A percentile compares a stretch with the other conserved stretches of the same genome.
Conservation (phyloP, 148 eudicot genomes). For the Dysphania ambrosioides region DNA sequence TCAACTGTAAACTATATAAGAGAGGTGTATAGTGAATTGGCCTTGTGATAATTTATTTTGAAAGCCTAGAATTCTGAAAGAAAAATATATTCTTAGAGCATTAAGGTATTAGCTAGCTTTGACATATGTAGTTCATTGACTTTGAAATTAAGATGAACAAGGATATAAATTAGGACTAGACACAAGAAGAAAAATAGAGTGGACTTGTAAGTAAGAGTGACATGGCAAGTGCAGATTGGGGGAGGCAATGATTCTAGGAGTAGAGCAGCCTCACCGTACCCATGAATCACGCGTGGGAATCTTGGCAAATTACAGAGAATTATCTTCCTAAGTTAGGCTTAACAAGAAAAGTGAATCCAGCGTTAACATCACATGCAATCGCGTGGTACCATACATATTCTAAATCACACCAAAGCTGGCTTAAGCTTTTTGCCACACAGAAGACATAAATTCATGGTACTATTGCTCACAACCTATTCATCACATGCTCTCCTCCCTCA, state of each 20-base stretch:
- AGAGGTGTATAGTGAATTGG: no score
- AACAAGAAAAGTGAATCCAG: neutral
- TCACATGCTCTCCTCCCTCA: conserved; percentile 4
- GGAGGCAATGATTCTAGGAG: conserved; percentile 2
- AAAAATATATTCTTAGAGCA: no score
- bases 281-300: conserved; percentile 9
- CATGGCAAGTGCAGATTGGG: neutral
- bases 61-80: no score
- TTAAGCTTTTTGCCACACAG: neutral
- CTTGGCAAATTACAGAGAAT: neutral
- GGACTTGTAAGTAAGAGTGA: neutral
- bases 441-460: neutral
- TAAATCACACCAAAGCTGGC: neutral
- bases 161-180: neutral
- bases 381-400: neutral
- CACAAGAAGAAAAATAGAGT: neutral
- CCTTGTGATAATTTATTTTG: no score
- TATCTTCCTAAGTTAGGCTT: no score
- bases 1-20: no score
- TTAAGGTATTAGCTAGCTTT: no score
- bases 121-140: no score
- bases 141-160: no score
- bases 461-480: neutral
- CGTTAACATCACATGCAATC: conserved; percentile 6
- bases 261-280: neutral